Evolutionary conservation across 2,329 filamentous ascomycete species (phyloP), one percentile per base, ranked within the genome.

Genomic region (Chaetomium sp.): DNA sequence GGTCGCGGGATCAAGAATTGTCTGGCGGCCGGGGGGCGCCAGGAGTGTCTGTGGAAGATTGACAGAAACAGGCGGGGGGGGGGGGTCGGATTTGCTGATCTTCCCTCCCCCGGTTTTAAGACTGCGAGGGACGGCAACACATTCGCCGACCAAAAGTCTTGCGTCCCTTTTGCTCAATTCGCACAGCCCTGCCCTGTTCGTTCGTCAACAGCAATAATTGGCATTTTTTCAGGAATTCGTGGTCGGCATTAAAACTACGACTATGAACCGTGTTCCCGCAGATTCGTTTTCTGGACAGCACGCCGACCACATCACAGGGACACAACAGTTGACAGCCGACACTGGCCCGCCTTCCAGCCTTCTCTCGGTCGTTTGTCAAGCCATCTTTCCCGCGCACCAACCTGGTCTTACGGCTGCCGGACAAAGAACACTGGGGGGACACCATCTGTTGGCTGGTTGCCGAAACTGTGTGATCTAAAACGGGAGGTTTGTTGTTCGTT

Each of bases 1-100:
- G 38, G 51, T 19, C 40, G 49, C 49, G 7, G 38, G 6, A 45
- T 33, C 40, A 49, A 50, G 40, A 42, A n/a, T 42, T 14, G 11
- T n/a, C 5, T 11, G 11, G 34, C 34, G 44, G 35, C n/a, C 33
- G 37, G 34, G 27, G 32, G 14, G 33, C 19, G 36, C 38, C 34
- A 34, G 54, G 35, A 45, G 45, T 37, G 41, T 8, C 27, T 10
- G 43, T 37, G 52, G 50, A 54, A 52, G 51, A 52, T 49, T 49
- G 45, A 55, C 55, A 46, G 32, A 52, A 58, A 54, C 54, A 49
- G 49, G 38, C 55, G 46, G 46, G 42, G 53, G 41, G 52, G 38
- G 27, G 32, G 12, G 27, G 27, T 7, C 9, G 41, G 36, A 60
- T 60, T 58, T 53, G 58, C 55, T 60, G 55, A 60, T 58, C 50